Evolutionary conservation across 2,329 filamentous ascomycete genomes (phyloP).

Genomic region (Westerdykella ornata): DNA sequence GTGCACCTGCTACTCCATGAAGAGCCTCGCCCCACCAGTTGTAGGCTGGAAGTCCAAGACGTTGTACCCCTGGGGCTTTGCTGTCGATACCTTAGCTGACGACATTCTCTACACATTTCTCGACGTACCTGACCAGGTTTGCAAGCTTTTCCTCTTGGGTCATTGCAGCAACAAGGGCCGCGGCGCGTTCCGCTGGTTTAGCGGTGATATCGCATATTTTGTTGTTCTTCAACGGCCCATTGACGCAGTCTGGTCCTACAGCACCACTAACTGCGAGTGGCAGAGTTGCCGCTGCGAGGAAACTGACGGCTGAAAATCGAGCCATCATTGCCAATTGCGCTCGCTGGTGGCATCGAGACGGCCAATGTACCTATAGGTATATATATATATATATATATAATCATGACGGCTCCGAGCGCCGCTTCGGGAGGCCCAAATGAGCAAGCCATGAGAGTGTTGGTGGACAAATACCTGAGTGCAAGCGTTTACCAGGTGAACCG

Average conservation of each 20-base stretch:
- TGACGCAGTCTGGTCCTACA: conserved; percentile 42
- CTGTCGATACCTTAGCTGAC: conserved; percentile 30
- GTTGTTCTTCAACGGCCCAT: conserved; percentile 45
- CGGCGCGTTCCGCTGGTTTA: conserved; percentile 37
- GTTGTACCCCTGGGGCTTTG: conserved; percentile 45
- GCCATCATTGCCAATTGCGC: too few species aligned
- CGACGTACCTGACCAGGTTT: conserved; percentile 17
- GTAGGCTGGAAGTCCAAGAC: conserved; percentile 54
- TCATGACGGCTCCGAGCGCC: too few species aligned
- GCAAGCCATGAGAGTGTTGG: too few species aligned
- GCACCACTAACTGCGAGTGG: background rate
- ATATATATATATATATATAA: too few species aligned
- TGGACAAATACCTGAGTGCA: too few species aligned
- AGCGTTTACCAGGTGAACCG: too few species aligned
- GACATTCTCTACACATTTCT: conserved; percentile 34
- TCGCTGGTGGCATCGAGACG: too few species aligned
- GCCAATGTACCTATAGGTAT: too few species aligned
- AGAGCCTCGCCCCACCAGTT: conserved; percentile 52
- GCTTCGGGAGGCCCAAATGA: too few species aligned
- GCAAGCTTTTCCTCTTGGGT: conserved; percentile 48
- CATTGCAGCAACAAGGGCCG: conserved; percentile 47
- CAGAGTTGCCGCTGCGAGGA: background rate
- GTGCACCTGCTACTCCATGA: conserved; percentile 53
- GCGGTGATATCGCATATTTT: conserved; percentile 45
- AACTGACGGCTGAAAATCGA: too few species aligned